phyloP scores from a whole-genome alignment of 805 yeast species.

The Starmerella apicola region DNA sequence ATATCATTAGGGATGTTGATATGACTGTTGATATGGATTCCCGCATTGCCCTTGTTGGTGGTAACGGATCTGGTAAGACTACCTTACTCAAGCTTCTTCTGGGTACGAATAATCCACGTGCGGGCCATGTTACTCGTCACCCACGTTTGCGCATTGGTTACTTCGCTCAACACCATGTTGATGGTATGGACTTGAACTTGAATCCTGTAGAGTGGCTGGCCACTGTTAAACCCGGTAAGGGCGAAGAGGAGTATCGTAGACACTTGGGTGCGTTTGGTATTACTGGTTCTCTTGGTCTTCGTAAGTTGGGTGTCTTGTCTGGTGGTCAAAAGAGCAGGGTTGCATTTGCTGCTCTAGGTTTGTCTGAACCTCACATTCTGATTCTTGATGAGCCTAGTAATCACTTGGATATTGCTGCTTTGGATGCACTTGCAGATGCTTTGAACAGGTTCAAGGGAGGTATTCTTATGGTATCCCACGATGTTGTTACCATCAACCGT shows the following conservation, averaged over 20 bases:
- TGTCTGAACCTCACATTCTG: conserved; percentile 79
- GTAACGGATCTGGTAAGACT: conserved; percentile 98
- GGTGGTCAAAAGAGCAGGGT: conserved; percentile 99
- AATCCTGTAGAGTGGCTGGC: conserved; percentile 96
- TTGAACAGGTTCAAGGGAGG: conserved; percentile 85
- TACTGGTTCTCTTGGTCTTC: conserved; percentile 85
- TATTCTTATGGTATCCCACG: conserved; percentile 94
- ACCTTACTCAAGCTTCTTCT: conserved; percentile 78
- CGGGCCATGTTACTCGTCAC: conserved; percentile 70
- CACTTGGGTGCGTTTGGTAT: conserved; percentile 96
- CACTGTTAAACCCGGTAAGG: conserved; percentile 74
- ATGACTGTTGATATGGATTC: conserved; percentile 87
- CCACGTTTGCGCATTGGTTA: conserved; percentile 86
- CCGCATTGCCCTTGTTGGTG: conserved; percentile 94
- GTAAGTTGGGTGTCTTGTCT: conserved; percentile 75
- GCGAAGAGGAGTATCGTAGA: conserved; percentile 93
- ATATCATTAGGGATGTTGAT: conserved; percentile 63
- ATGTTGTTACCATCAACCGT: conserved; percentile 74
- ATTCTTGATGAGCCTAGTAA: conserved; percentile 96
- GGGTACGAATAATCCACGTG: conserved; percentile 60
- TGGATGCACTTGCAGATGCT: conserved; percentile 90
- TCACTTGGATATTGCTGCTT: conserved; percentile 95
- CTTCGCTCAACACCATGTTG: conserved; percentile 97
- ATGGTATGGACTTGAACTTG: conserved; percentile 76
- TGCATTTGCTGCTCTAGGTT: conserved; percentile 90